Conservation (phyloP, 257 asterid species). For the Solanum dulcamara region DNA sequence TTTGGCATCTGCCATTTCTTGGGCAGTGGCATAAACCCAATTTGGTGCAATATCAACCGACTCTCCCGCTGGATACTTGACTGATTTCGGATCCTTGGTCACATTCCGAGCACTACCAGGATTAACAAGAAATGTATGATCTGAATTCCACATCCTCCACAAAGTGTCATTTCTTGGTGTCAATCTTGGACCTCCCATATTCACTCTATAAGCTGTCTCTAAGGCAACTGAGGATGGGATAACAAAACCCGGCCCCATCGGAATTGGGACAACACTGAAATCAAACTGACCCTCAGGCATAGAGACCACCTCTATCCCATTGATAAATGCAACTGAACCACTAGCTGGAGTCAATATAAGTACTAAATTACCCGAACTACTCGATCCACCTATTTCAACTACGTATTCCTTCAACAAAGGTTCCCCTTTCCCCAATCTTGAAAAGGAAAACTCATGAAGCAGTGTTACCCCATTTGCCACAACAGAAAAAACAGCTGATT, state of each 20-base stretch:
- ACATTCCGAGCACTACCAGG: conserved; percentile 9
- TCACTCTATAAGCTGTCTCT: conserved; percentile 20
- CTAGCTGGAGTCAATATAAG: conserved; percentile 15
- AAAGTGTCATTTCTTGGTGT: conserved; percentile 23
- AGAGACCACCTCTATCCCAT: conserved; percentile 25
- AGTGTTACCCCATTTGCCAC: conserved; percentile 26
- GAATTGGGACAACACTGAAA: conserved; percentile 11
- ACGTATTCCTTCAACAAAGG: conserved; percentile 23
- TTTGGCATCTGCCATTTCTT: conserved; percentile 27
- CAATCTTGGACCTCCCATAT: conserved; percentile 21
- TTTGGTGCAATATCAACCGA: conserved; percentile 26
- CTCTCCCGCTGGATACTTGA: conserved; percentile 13
- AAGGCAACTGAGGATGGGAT: conserved; percentile 10
- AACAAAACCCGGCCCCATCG: conserved; percentile 6
- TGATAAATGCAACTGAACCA: conserved; percentile 23
- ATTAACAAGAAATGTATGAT: conserved; percentile 14
- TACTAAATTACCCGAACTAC: conserved; percentile 1
- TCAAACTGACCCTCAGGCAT: conserved; percentile 20
- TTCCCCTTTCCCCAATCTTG: background rate
- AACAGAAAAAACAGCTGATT: conserved; percentile 25
- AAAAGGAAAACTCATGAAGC: conserved; percentile 23
- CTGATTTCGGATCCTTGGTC: conserved; percentile 8
- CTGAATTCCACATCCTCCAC: conserved; percentile 28
- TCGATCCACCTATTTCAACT: conserved; percentile 14
- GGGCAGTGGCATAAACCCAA: conserved; percentile 24